These are phyloP conservation scores for Euphorbia celastroides DNA, from an alignment of 441 rosid species.

Conservation along the genomic window DNA sequence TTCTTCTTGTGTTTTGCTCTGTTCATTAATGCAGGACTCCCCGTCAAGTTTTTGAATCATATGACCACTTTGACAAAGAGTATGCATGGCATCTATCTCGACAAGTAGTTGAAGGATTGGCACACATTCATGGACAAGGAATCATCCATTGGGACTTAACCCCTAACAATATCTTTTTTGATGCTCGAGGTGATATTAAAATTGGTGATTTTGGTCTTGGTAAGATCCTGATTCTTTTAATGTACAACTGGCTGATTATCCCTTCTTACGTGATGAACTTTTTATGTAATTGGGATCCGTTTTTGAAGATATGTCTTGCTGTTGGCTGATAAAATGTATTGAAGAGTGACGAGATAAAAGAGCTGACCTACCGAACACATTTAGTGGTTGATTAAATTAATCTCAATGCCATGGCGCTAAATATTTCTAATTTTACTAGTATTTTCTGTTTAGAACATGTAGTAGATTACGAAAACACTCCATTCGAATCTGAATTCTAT, in stretches of 20 bases:
- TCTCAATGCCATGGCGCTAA: neutral
- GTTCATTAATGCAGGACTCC: conserved; percentile 59
- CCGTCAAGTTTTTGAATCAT: conserved; percentile 81
- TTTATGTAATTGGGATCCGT: too few species aligned
- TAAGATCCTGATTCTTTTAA: conserved; percentile 34
- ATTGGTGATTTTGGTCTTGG: conserved; percentile 99
- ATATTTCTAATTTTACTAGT: neutral
- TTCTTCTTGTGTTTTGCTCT: neutral
- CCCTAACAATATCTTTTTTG: conserved; percentile 95
- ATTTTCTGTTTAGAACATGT: neutral
- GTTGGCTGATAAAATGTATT: neutral
- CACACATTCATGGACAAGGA: conserved; percentile 94
- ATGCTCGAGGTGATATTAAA: conserved; percentile 91
- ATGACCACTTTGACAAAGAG: conserved; percentile 76
- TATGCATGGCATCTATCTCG: conserved; percentile 82
- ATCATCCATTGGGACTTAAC: conserved; percentile 97
- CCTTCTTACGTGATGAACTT: neutral
- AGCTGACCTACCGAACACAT: neutral
- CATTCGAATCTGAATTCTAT: neutral
- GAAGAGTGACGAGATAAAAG: neutral
- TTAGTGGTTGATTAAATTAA: neutral
- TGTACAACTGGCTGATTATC: neutral
- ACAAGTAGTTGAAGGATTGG: conserved; percentile 97
- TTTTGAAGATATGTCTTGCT: neutral
- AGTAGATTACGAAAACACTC: neutral